phyloP scores from a whole-genome alignment of 495 filamentous ascomycete species.

The Xylaria grammica region DNA sequence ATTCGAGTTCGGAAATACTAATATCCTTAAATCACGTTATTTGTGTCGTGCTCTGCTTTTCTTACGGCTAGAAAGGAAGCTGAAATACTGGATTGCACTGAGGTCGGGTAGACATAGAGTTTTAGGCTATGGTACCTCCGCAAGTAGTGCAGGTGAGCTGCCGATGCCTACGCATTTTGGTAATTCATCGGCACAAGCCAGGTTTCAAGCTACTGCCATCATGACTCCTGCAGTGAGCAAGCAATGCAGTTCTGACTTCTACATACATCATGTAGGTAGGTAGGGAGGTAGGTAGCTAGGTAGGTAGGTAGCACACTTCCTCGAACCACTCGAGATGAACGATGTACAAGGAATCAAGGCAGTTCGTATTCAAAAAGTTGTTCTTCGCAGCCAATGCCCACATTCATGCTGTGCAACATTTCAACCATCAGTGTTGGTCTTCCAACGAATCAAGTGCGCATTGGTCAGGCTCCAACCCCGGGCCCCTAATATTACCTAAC shows the following conservation, averaged over 20 bases:
- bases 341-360: conserved; percentile 7
- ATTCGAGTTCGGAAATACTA: no score
- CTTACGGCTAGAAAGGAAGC: no score
- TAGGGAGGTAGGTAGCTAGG: neutral
- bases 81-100: no score
- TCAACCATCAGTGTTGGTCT: neutral
- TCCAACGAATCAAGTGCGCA: conserved; percentile 6
- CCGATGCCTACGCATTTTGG: neutral
- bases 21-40: no score
- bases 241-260: conserved; percentile 4
- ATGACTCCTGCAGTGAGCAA: conserved; percentile 1
- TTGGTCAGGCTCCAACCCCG: neutral
- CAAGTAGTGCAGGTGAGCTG: neutral
- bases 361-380: conserved; percentile 22
- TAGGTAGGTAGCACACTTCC: neutral
- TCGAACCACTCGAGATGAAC: neutral
- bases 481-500: neutral
- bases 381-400: conserved; percentile 9
- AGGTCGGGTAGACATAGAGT: neutral
- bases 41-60: no score
- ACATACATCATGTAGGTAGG: neutral
- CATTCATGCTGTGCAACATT: conserved; percentile 23
- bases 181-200: neutral
- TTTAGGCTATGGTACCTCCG: conserved; percentile 1
- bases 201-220: neutral